Conservation (phyloP, 176 grass and related monocot genomes). For the Carex parvula region DNA sequence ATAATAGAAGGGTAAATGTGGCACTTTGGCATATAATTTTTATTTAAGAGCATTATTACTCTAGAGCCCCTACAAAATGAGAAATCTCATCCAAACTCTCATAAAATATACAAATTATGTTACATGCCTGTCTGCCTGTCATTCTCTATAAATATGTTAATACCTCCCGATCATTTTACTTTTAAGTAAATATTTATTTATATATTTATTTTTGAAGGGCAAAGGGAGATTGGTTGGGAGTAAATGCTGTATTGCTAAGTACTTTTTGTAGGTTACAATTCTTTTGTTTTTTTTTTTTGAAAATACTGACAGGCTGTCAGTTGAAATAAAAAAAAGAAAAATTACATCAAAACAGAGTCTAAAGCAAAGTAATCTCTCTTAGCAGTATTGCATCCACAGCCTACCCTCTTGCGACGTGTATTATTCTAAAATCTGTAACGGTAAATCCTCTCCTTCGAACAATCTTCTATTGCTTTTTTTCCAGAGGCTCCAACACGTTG, state of each 20-base stretch:
- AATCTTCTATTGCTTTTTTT: too few species aligned
- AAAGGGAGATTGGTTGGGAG: not conserved
- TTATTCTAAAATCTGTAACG: too few species aligned
- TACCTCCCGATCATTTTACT: not conserved
- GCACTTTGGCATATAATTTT: not conserved
- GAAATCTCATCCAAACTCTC: not conserved
- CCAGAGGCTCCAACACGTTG: too few species aligned
- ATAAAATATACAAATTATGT: not conserved
- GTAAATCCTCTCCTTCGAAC: too few species aligned
- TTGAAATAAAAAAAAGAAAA: too few species aligned
- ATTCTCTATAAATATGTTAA: not conserved
- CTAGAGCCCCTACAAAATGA: not conserved
- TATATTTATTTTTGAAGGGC: not conserved
- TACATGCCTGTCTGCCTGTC: not conserved
- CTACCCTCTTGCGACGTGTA: too few species aligned
- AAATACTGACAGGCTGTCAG: too few species aligned
- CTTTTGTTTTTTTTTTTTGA: not conserved
- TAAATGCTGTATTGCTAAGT: not conserved
- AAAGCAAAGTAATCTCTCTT: too few species aligned
- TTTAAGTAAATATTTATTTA: not conserved
- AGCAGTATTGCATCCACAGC: too few species aligned
- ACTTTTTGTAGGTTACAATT: not conserved
- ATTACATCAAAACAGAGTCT: too few species aligned
- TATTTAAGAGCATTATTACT: not conserved
- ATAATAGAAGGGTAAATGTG: slow-evolving; percentile 16